Percentiles rank a stretch among this genome's conserved stretches.
Conservation (phyloP, 2,329 filamentous ascomycete genomes). For the Fusarium bulbicola region DNA sequence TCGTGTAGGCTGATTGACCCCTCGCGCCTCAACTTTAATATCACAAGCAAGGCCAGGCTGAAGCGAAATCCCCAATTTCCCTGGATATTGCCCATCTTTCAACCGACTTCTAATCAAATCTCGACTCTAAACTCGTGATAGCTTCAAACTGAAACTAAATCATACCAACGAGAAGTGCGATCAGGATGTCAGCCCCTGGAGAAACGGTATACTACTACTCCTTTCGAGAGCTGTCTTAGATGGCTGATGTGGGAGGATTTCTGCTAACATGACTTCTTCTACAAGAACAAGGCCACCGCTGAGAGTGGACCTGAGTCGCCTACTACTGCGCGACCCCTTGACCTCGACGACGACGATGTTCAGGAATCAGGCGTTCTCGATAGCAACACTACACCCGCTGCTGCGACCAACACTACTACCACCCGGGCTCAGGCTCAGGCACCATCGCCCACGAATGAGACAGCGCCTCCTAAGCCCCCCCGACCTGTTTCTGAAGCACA, state of each 20-base stretch:
- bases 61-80: conserved; percentile 44
- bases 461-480: conserved; percentile 81
- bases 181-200: conserved; percentile 54
- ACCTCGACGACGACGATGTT: conserved; percentile 75
- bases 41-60: conserved; percentile 40
- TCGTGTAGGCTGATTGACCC: conserved; percentile 44
- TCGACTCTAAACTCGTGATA: conserved; percentile 3
- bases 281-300: conserved; percentile 55
- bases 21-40: conserved; percentile 46
- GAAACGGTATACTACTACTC: conserved; percentile 53
- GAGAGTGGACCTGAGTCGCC: conserved; percentile 68
- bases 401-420: conserved; percentile 40
- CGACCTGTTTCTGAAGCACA: conserved; percentile 83
- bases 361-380: conserved; percentile 67
- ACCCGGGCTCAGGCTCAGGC: conserved; percentile 19
- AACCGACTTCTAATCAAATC: conserved; percentile 10
- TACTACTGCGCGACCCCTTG: conserved; percentile 70
- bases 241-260: conserved; percentile 20
- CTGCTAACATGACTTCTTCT: conserved; percentile 35
- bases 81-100: conserved; percentile 12
- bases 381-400: conserved; percentile 37
- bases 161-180: conserved; percentile 3
- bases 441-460: conserved; percentile 49
- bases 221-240: background rate
- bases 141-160: background rate